Base-by-base conservation (phyloP, 2,329 filamentous ascomycete species). In the Cephalotrichum gorgonifer region DNA sequence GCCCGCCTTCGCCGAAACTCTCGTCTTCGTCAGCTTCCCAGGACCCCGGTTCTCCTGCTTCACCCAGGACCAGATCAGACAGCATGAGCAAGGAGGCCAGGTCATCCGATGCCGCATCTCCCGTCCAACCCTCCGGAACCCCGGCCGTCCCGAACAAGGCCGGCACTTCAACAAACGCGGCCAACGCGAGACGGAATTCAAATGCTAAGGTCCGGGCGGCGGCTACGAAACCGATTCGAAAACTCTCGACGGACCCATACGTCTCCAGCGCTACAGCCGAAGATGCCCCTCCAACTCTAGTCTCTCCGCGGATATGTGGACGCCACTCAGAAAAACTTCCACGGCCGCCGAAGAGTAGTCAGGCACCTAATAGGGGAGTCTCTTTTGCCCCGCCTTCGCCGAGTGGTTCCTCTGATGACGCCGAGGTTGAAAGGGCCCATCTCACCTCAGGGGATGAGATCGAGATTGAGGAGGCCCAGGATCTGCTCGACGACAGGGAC, bases 271-370 rank as follows among this genome's bases (percentile, higher is more conserved):
- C 54, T 1, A 48, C 51, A 5, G 53, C 55, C 3, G 66, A 69
- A 9, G 62, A 62, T 22, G 44, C 58, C 6, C 48, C 61, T 3
- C 49, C 61, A 4, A 53, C 58, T 2, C 56, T 64, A 17, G 53
- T 62, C 17, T 61, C 62, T 8, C 57, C 64, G 6, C 60, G 61
- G 14, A 28, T 63, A 2, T 60, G 57, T 28, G 56, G 55, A 12
- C 57, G 60, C 14, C 55, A 60, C 20, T 58, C 61, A 23, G 67
- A 70, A n/a, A 69, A 66, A 53, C 54, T 62, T 22, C 51, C 54
- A 17, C 59, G 64, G 23, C 51, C 60, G n/a, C 50, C 60, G 1
- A 68, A 64, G 50, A 43, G 30, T 39, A 23, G 31, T 39, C 45
- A 47, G 28, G 46, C 46, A n/a, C 8, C 46, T 4, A 48, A 28